Evolutionary conservation across 2,329 filamentous ascomycete species (phyloP), one percentile per base, ranked within the genome.

Genomic region (Botrytis medusae): DNA sequence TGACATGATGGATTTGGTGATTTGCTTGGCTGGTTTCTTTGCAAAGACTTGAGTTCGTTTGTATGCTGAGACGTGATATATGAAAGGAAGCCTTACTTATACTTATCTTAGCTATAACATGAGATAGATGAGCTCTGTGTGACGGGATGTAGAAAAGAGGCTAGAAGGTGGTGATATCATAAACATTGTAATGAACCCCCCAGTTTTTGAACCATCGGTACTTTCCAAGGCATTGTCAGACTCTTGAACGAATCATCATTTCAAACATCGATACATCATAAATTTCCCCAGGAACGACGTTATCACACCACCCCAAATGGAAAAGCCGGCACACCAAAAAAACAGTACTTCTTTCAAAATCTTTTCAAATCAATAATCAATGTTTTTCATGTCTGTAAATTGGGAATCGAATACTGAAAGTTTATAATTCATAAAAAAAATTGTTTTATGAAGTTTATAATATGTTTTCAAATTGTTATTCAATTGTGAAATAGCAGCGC

Each of bases 161-260:
- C 32, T 51, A 32, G 59, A 25, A 51, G 9, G 20, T 40, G 20
- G n/a, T 64, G 59, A 64, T 34, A 44, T 63, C 69, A 71, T 71
- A 6, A 16, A 40, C 32, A 4, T 20, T 63, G 16, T 3, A 25
- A 62, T 40, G 29, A 42, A 16, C 4, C 22, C 46, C 25, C n/a
- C 7, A 37, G 20, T 5, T 51, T 22, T 29, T 40, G 10, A 40
- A 62, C 16, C 25, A n/a, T 14, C 7, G 44, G 4, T 0, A 67
- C 16, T 51, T n/a, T 29, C 44, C 14, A 54, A 54, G 64, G 37
- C 2, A 40, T 37, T 25, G 22, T 2, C 25, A 32, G 25, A 25
- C 12, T 61, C 22, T 40, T 61, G 22, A 34, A 34, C 25, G 25
- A 34, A 40, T 61, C 34, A 61, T 8, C 8, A 40, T 40, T 32